Percentiles rank a stretch among this genome's conserved stretches.
These are phyloP conservation scores for Acanthamoeba divionensis DNA, from an alignment of 208 protist genomes.

Conservation along the genomic window DNA sequence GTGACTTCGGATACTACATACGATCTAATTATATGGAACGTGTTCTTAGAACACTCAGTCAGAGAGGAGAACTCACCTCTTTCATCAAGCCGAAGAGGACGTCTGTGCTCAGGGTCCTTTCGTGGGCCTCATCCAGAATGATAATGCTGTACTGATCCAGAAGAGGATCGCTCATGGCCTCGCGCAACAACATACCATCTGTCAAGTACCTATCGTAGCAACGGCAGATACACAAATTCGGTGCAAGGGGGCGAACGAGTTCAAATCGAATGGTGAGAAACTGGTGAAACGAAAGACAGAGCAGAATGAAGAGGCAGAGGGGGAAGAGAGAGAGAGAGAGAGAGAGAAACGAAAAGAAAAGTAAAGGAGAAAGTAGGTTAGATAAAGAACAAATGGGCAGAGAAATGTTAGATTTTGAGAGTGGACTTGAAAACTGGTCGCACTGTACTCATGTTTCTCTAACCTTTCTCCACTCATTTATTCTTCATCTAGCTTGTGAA, in stretches of 20 bases:
- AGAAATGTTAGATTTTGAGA: too few species aligned
- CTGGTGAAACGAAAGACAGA: not conserved
- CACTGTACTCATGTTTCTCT: too few species aligned
- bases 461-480: too few species aligned
- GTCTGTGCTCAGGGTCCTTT: constrained; percentile 91
- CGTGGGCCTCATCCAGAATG: constrained; percentile 95
- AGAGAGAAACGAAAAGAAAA: too few species aligned
- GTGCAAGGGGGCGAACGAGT: not conserved
- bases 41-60: constrained; percentile 7
- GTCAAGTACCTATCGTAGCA: constrained; percentile 76
- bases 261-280: too few species aligned
- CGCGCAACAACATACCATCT: constrained; percentile 89
- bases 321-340: not conserved
- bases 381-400: too few species aligned
- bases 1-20: not conserved
- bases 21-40: constrained; percentile 43
- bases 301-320: not conserved
- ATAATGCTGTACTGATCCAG: constrained; percentile 83
- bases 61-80: constrained; percentile 64
- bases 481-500: too few species aligned
- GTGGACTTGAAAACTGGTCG: too few species aligned
- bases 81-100: constrained; percentile 91
- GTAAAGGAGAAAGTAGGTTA: too few species aligned
- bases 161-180: constrained; percentile 83
- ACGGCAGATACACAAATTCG: not conserved